Conservation (phyloP, 306 rosid species). For the Citrullus colocynthis region DNA sequence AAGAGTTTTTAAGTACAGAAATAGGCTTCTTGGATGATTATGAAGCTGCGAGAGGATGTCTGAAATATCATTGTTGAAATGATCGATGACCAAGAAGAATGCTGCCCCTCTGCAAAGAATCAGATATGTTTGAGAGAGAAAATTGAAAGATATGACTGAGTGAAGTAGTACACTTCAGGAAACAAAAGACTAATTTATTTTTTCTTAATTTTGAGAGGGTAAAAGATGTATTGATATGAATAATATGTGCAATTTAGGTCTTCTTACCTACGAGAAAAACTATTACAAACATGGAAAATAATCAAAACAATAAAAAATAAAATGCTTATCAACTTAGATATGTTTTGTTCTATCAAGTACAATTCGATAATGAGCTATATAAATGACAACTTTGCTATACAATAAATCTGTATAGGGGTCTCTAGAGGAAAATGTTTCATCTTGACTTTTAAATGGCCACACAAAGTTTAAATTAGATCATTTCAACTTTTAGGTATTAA, state of each 20-base stretch:
- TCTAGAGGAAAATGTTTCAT: too few species aligned
- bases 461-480: too few species aligned
- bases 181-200: too few species aligned
- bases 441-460: too few species aligned
- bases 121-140: slow-evolving; percentile 10
- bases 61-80: slow-evolving; percentile 56
- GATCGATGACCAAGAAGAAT: slow-evolving; percentile 54
- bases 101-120: slow-evolving; percentile 54
- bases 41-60: slow-evolving; percentile 52
- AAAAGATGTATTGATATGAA: too few species aligned
- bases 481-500: too few species aligned
- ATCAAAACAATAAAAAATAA: too few species aligned
- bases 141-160: not conserved
- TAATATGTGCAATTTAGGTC: too few species aligned
- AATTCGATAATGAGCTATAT: not conserved
- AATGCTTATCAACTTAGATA: too few species aligned
- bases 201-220: too few species aligned
- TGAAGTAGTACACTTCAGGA: not conserved
- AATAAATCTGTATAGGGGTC: not conserved
- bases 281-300: too few species aligned
- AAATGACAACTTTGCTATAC: not conserved
- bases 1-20: slow-evolving; percentile 81
- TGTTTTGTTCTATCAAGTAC: not conserved
- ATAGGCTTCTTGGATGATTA: slow-evolving; percentile 66
- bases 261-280: too few species aligned